phyloP scores from a whole-genome alignment of 1,284 basidiomycete genomes.

The Heimioporus retisporus region DNA sequence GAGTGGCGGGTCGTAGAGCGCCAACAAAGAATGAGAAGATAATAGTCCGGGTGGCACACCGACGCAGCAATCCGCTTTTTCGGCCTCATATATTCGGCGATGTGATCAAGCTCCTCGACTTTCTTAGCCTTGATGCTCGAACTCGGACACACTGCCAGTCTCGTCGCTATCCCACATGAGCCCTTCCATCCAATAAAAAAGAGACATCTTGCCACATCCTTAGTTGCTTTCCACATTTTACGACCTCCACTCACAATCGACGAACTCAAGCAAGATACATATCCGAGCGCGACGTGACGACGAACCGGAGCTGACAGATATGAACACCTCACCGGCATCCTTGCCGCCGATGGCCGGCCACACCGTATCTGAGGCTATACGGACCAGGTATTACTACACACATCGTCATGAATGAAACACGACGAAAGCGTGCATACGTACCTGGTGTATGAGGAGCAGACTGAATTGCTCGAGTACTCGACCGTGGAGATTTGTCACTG shows the following conservation, averaged over 20 bases:
- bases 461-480: too few species aligned
- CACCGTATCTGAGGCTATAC: too few species aligned
- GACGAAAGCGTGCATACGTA: too few species aligned
- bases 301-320: too few species aligned
- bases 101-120: slow-evolving; percentile 94
- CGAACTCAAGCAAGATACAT: too few species aligned
- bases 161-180: slow-evolving; percentile 58
- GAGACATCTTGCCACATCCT: slow-evolving; percentile 56
- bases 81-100: slow-evolving; percentile 97
- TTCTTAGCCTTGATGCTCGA: slow-evolving; percentile 65
- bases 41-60: slow-evolving; percentile 91
- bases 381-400: too few species aligned
- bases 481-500: too few species aligned
- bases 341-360: too few species aligned
- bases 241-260: slow-evolving; percentile 58
- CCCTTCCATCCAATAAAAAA: not conserved
- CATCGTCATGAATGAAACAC: too few species aligned
- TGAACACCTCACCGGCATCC: too few species aligned
- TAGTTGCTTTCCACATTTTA: slow-evolving; percentile 87
- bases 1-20: slow-evolving; percentile 90
- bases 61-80: slow-evolving; percentile 88
- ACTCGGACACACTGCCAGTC: slow-evolving; percentile 54
- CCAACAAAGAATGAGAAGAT: slow-evolving; percentile 86
- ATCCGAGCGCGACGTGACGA: too few species aligned
- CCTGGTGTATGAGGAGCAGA: too few species aligned